These are phyloP conservation scores for Lactarius sp. DNA, from an alignment of 768 basidiomycete genomes.

Conservation along the genomic window DNA sequence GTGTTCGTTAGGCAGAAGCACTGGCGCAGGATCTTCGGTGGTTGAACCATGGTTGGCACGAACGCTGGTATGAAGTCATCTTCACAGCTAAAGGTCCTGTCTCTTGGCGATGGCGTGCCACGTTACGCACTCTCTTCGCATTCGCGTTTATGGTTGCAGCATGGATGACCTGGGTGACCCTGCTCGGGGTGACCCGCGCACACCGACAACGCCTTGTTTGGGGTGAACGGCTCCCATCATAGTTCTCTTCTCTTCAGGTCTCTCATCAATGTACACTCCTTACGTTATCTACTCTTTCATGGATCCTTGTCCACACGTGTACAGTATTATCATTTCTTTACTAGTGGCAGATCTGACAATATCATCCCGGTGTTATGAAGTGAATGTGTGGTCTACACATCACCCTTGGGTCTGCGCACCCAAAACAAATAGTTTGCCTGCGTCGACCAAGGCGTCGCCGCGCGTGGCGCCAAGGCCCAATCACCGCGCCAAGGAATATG, in stretches of 20 bases:
- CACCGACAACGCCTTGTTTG: conserved; percentile 72
- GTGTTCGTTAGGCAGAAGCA: conserved; percentile 46
- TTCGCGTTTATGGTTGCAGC: conserved; percentile 53
- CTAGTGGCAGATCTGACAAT: too few relatives aligned
- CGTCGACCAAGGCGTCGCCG: conserved; percentile 41
- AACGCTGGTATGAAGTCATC: conserved; percentile 68
- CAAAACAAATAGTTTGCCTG: conserved; percentile 81
- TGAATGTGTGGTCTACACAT: not conserved
- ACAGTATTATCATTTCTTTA: conserved; percentile 2
- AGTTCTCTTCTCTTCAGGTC: conserved; percentile 21
- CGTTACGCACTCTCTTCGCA: conserved; percentile 43
- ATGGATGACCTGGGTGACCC: conserved; percentile 54
- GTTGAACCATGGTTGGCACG: conserved; percentile 75
- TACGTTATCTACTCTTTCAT: not conserved
- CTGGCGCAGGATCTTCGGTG: conserved; percentile 64
- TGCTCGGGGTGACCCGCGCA: conserved; percentile 65
- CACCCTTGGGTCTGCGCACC: conserved; percentile 58
- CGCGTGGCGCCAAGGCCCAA: conserved; percentile 66
- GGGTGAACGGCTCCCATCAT: conserved; percentile 77
- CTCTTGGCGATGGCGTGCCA: conserved; percentile 61
- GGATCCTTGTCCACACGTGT: conserved; percentile 11
- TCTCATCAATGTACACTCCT: not conserved
- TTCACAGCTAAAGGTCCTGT: conserved; percentile 71
- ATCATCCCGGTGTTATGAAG: too few relatives aligned
- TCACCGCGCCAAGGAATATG: conserved; percentile 66